phyloP scores from a whole-genome alignment of 768 basidiomycete genomes.

The Gloeopeniophorella convolvens region DNA sequence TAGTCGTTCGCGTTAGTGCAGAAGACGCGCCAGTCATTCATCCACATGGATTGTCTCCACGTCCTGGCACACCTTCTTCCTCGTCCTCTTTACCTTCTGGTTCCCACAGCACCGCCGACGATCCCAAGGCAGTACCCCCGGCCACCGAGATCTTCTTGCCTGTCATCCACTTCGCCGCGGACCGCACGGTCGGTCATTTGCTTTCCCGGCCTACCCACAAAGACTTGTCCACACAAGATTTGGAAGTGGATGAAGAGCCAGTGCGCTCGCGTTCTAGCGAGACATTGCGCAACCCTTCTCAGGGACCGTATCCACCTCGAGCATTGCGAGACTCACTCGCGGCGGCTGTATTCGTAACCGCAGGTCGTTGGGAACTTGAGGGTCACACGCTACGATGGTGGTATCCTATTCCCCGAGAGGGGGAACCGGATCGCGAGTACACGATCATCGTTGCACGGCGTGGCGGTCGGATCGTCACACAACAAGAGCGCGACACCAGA shows the following conservation, averaged over 20 bases:
- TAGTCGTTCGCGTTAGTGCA: conserved; percentile 54
- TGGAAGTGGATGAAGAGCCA: neutral
- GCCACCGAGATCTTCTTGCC: conserved; percentile 93
- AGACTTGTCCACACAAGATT: conserved; percentile 14
- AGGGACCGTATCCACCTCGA: conserved; percentile 12
- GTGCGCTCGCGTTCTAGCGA: conserved; percentile 14
- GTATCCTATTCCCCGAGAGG: conserved; percentile 28
- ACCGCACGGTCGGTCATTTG: conserved; percentile 24
- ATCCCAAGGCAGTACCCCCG: conserved; percentile 30
- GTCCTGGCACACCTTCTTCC: conserved; percentile 18
- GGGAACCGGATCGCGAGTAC: conserved; percentile 28
- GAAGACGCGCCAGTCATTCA: conserved; percentile 41
- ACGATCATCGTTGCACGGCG: conserved; percentile 26
- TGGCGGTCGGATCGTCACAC: conserved; percentile 29
- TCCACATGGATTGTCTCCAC: conserved; percentile 12
- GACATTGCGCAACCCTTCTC: conserved; percentile 16
- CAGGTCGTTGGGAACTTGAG: conserved; percentile 40
- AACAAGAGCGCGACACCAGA: conserved; percentile 13
- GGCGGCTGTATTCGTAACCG: conserved; percentile 38
- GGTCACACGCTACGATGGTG: conserved; percentile 45
- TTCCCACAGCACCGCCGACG: conserved; percentile 21
- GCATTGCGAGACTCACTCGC: conserved; percentile 47
- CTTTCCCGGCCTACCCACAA: conserved; percentile 1
- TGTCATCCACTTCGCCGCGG: conserved; percentile 76
- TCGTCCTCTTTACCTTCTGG: conserved; percentile 14